Evolutionary conservation across 768 basidiomycete species (phyloP), one percentile per base, ranked within the genome.

Genomic region (Termitomyces sp.): DNA sequence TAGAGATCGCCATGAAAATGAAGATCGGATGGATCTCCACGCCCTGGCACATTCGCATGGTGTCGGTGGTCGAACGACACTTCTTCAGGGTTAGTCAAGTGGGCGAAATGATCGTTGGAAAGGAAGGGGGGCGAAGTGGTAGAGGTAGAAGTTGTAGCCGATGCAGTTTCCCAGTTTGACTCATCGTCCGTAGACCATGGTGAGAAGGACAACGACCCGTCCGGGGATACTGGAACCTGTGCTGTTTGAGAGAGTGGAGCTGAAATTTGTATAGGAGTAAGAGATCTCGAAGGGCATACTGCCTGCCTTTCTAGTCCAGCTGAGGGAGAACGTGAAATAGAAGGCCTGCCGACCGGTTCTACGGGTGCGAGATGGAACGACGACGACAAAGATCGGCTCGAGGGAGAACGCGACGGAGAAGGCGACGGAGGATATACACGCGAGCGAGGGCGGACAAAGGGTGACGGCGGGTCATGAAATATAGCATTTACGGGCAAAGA

Each of bases 121-220:
- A 46, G 57, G 43, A 63, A 61, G 32, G 51, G 72, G 16, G 76
- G 76, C 8, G 85, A 80, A 3, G 81, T 81, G 11, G 82, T 82
- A 16, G 86, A 85, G 9, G 80, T 74, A 9, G 83, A 79, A 3
- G 86, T 86, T 1, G 80, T 78, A 14, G 73, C 75, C 17, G 88
- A 90, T 32, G 81, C 83, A 3, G 85, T 82, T 59, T 89, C 88
- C 85, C 87, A 89, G 37, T 79, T 79, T 7, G 85, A 89, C 56
- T 90, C 88, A 61, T 88, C 89, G 56, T 90, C 88, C 3, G 86
- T 88, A 16, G 85, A 82, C 84, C 84, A 89, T 1, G 86, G 80
- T 0, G 87, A 88, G 55, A 74, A 64, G 1, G 65, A 58, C n/a
- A 68, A 52, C 12, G 74, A 68, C 35, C 68, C 76, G 19, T 72